Percentiles rank a stretch among this genome's conserved stretches.
Conservation (phyloP, 2,329 filamentous ascomycete species). For the Xylariaceae sp. region DNA sequence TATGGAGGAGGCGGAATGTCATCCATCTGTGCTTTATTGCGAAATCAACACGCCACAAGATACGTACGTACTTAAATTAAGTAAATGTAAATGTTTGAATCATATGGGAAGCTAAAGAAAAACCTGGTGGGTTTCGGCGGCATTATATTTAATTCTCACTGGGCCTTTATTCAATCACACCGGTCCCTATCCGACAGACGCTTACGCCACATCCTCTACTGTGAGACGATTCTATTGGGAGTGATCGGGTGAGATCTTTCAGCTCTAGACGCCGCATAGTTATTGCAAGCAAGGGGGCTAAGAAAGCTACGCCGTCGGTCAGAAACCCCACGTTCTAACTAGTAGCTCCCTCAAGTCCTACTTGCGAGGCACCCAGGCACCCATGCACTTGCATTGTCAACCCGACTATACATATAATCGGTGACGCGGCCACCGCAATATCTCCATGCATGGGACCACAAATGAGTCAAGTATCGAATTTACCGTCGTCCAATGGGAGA, state of each 20-base stretch:
- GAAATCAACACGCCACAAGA: neutral
- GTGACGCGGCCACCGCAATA: conserved; percentile 24
- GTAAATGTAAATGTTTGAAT: neutral
- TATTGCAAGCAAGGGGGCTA: conserved; percentile 6
- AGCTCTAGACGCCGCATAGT: conserved; percentile 11
- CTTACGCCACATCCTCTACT: neutral
- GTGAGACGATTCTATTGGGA: neutral
- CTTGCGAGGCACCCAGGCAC: neutral
- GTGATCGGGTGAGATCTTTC: conserved; percentile 2
- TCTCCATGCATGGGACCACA: neutral
- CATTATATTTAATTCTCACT: conserved; percentile 14
- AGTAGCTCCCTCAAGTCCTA: neutral
- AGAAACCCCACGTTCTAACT: conserved; percentile 17
- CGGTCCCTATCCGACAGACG: neutral
- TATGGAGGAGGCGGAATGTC: conserved; percentile 59
- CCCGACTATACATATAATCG: conserved; percentile 7
- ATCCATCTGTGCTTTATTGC: conserved; percentile 25
- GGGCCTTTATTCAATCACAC: conserved; percentile 6
- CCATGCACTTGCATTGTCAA: conserved; percentile 18
- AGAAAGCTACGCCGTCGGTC: conserved; percentile 15
- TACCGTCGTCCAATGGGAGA: neutral
- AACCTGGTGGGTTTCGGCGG: conserved; percentile 7
- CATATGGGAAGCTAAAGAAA: neutral
- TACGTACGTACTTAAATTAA: conserved; percentile 1
- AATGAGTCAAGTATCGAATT: conserved; percentile 15